Evolutionary conservation across 2,329 filamentous ascomycete genomes (phyloP), one percentile per base, ranked within the genome.

Genomic region (Botryotinia convoluta): DNA sequence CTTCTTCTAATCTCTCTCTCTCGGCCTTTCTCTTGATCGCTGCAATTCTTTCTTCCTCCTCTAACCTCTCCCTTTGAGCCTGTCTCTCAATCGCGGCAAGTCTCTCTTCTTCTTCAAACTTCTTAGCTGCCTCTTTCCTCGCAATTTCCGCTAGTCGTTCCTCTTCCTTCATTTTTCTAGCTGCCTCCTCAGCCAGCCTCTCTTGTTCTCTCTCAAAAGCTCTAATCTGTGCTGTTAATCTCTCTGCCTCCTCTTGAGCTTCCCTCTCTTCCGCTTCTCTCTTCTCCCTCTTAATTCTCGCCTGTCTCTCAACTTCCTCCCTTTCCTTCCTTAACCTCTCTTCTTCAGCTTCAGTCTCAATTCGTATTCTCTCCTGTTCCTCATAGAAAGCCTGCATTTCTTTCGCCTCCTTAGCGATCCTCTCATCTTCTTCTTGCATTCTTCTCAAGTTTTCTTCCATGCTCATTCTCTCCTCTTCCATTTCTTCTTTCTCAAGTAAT

Each of bases 371-470:
- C 20, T 72, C 51, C 54, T 75, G 67, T 37, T 69, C 69, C 26
- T 75, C 71, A 18, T 73, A 65, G 42, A 76, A 76, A 39, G 70
- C 54, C 32, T 51, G 72, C 75, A 77, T 77, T 60, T 74, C 65
- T 54, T 73, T 67, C 35, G 74, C 74, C 26, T 77, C 76, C 29
- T 73, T 74, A 20, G 54, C 64, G 29, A 73, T 62, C 32, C 68
- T 74, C 57, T 71, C 69, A 48, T 74, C 75, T 42, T 76, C 69
- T n/a, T 72, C 51, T 26, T 69, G 60, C 37, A 76, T 74, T n/a
- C 63, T 74, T 29, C 48, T 39, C 18, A 74, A 42, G 22, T 73
- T 72, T 29, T 76, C 74, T 35, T 72, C 14, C 72, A 77, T 76
- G 10, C 61, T 54, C 60, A 62, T 57, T 8, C 75, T 75, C 48